Evolutionary conservation across 306 rosid species (phyloP), one percentile per base, ranked within the genome.

Genomic region (Fagus crenata): DNA sequence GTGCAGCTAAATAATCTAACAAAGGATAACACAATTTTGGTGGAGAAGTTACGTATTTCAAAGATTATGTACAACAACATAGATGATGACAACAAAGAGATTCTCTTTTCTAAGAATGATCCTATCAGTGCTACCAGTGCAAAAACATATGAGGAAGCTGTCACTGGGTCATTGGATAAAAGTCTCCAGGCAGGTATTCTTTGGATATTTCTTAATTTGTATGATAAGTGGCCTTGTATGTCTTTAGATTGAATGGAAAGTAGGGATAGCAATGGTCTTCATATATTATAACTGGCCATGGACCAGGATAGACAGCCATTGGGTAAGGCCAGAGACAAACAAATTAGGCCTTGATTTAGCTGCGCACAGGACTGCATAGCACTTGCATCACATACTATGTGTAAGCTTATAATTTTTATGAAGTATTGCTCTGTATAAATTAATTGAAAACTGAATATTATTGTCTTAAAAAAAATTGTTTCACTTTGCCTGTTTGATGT

Each of bases 141-240:
- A 70, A 83, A 86, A 71, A 80, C 88, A 77, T 63, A 84, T 4
- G 80, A 75, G 56, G 91, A 84, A 67, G 85, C 78, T 59, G 86
- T 63, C 78, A 65, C 64, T 5, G 85, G 87, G 42, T 77, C 77
- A 73, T 77, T 69, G 32, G 73, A 82, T 80, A 74, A 83, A 81
- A 86, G 80, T 83, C 86, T 75, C 67, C 85, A 92, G 97, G 98
- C 96, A 89, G 93, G 95, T 93, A 88, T 73, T 69, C 79, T 49
- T 72, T 58, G 78, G 76, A 61, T 71, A 32, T 73, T 15, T 76
- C 17, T 37, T 80, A 55, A 49, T 79, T 67, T 7, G 41, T 55
- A 61, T 63, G 56, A 64, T 54, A 31, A 17, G 55, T 73, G 58
- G 58, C 41, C 17, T 64, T 22, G 56, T 18, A 60, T 53, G 68